Percentiles rank a stretch among this genome's conserved stretches.
phyloP scores from a whole-genome alignment of 495 filamentous ascomycete genomes.

The Penicillium ucsense region DNA sequence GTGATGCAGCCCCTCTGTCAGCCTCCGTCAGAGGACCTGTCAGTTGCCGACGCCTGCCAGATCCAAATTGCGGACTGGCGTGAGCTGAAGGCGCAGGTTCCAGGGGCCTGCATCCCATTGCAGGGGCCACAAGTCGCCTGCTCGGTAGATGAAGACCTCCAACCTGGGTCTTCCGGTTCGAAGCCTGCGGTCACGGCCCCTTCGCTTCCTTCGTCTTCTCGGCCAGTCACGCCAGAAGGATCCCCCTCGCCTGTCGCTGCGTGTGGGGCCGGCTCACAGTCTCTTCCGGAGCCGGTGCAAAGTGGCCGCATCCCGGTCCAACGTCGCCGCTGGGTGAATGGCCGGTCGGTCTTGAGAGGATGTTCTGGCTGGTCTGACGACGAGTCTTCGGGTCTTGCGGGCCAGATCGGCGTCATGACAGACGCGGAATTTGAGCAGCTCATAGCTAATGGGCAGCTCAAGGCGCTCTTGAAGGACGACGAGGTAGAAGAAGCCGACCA shows the following conservation, averaged over 20 bases:
- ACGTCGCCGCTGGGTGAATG: neutral
- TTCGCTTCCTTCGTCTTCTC: neutral
- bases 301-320: neutral
- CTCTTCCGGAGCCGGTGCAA: neutral
- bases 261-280: too few relatives aligned
- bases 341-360: too few relatives aligned
- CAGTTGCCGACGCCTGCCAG: slow-evolving; percentile 6
- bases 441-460: neutral
- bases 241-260: too few relatives aligned
- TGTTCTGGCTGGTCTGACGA: too few relatives aligned
- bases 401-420: neutral
- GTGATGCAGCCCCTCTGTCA: slow-evolving; percentile 8
- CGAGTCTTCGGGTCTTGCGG: too few relatives aligned
- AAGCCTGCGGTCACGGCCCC: neutral
- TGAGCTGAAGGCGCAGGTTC: neutral
- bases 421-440: neutral
- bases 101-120: neutral
- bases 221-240: too few relatives aligned
- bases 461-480: neutral
- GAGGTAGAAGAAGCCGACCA: neutral
- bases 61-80: slow-evolving; percentile 10
- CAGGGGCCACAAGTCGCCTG: neutral
- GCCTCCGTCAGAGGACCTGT: neutral
- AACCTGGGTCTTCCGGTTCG: too few relatives aligned
- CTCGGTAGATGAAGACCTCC: too few relatives aligned